These are phyloP conservation scores for Austroboletus niveus DNA, from an alignment of 1,284 basidiomycete species.

Conservation along the genomic window DNA sequence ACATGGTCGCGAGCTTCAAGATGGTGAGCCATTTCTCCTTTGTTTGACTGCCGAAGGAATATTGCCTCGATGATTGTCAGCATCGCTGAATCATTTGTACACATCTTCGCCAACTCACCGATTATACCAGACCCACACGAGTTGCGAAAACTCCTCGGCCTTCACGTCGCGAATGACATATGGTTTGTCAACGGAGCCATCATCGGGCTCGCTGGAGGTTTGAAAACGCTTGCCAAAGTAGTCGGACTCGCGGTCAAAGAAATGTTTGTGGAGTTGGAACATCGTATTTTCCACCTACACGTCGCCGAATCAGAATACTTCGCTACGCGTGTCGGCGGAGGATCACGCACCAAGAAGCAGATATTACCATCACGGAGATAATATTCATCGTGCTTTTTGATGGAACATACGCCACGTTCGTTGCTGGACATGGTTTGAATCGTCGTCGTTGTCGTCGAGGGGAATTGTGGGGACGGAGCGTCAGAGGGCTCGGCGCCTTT, in stretches of 20 bases:
- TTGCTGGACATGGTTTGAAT: too few species aligned
- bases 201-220: conserved; percentile 28
- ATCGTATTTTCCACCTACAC: conserved; percentile 45
- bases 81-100: background rate
- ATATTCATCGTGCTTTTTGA: conserved; percentile 2
- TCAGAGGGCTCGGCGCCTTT: conserved; percentile 1
- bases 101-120: conserved; percentile 40
- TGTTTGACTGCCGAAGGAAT: conserved; percentile 19
- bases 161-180: conserved; percentile 34
- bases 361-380: conserved; percentile 24
- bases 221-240: conserved; percentile 42
- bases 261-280: conserved; percentile 62
- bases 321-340: background rate
- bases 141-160: conserved; percentile 51
- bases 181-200: conserved; percentile 38
- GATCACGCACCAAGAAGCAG: conserved; percentile 18
- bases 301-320: background rate
- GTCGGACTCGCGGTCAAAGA: conserved; percentile 62
- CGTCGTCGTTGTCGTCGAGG: conserved; percentile 7
- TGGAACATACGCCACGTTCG: background rate
- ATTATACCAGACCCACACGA: conserved; percentile 72
- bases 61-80: conserved; percentile 12
- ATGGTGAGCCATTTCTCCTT: conserved; percentile 59
- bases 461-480: background rate
- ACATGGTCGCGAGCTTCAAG: conserved; percentile 54